phyloP scores from a whole-genome alignment of 768 basidiomycete species.

The Paxillus involutus region DNA sequence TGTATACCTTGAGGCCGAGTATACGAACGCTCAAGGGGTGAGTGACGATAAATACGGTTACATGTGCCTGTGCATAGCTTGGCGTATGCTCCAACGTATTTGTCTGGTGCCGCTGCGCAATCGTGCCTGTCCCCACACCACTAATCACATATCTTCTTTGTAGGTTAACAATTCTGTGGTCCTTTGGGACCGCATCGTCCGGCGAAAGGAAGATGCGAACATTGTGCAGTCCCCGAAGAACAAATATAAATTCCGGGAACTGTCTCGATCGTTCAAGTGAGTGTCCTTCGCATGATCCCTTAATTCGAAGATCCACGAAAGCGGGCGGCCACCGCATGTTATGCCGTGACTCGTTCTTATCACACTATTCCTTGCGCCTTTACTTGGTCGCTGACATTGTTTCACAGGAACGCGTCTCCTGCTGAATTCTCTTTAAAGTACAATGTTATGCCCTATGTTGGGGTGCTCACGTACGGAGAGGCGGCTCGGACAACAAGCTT shows the following conservation, averaged over 20 bases:
- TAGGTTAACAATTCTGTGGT: constrained; percentile 78
- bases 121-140: constrained; percentile 3
- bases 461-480: constrained; percentile 75
- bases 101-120: constrained; percentile 17
- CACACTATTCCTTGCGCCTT: constrained; percentile 4
- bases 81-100: constrained; percentile 2
- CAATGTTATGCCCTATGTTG: constrained; percentile 90
- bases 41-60: constrained; percentile 29
- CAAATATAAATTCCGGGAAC: constrained; percentile 82
- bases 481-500: constrained; percentile 49
- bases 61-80: not conserved
- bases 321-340: constrained; percentile 20
- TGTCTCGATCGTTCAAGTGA: constrained; percentile 73
- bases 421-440: constrained; percentile 79
- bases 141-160: constrained; percentile 13
- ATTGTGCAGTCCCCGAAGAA: constrained; percentile 56
- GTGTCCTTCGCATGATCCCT: constrained; percentile 28
- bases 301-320: not conserved
- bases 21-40: constrained; percentile 70
- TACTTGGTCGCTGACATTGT: constrained; percentile 14
- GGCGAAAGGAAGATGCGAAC: constrained; percentile 72
- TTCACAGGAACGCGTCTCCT: constrained; percentile 57
- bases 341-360: constrained; percentile 10
- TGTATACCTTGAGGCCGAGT: constrained; percentile 84
- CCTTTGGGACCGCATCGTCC: constrained; percentile 90